A percentile compares a stretch with the other conserved stretches of the same genome.
Conservation (phyloP, 495 filamentous ascomycete species). For the Lepraria neglecta region DNA sequence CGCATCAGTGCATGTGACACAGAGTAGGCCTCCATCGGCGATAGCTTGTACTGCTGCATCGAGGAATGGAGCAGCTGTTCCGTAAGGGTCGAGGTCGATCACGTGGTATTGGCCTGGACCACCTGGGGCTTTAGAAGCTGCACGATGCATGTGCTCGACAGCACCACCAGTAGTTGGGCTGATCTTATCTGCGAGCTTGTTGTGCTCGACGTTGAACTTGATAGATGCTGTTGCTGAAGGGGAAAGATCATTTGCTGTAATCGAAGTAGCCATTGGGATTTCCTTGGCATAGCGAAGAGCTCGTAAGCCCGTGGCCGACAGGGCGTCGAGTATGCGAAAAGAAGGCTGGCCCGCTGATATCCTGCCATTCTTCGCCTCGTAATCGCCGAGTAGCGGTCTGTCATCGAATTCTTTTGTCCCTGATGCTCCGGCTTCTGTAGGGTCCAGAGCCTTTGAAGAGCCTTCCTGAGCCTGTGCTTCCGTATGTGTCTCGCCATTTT, state of each 20-base stretch:
- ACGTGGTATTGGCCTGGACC: slow-evolving; percentile 65
- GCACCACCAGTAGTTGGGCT: slow-evolving; percentile 71
- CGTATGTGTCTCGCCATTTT: not conserved
- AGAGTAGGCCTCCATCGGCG: slow-evolving; percentile 80
- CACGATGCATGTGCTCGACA: slow-evolving; percentile 77
- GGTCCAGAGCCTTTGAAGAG: not conserved
- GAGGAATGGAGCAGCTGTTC: slow-evolving; percentile 82
- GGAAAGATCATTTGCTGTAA: slow-evolving; percentile 88
- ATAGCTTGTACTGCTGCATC: slow-evolving; percentile 83
- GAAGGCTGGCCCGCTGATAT: slow-evolving; percentile 16
- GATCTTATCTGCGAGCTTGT: slow-evolving; percentile 64
- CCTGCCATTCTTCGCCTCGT: slow-evolving; percentile 2
- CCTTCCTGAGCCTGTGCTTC: not conserved
- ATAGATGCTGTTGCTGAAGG: slow-evolving; percentile 72
- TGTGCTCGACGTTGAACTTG: slow-evolving; percentile 74
- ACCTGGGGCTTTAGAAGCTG: not conserved
- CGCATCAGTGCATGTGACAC: slow-evolving; percentile 94
- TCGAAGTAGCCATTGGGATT: slow-evolving; percentile 69
- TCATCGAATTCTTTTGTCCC: not conserved
- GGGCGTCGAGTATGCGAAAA: slow-evolving; percentile 86
- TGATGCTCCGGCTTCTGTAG: no score
- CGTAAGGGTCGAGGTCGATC: slow-evolving; percentile 95
- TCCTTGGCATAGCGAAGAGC: slow-evolving; percentile 89
- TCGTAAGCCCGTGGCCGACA: slow-evolving; percentile 89
- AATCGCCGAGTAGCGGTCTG: not conserved